Conservation (phyloP, 257 asterid genomes). For the Solanum peruvianum region DNA sequence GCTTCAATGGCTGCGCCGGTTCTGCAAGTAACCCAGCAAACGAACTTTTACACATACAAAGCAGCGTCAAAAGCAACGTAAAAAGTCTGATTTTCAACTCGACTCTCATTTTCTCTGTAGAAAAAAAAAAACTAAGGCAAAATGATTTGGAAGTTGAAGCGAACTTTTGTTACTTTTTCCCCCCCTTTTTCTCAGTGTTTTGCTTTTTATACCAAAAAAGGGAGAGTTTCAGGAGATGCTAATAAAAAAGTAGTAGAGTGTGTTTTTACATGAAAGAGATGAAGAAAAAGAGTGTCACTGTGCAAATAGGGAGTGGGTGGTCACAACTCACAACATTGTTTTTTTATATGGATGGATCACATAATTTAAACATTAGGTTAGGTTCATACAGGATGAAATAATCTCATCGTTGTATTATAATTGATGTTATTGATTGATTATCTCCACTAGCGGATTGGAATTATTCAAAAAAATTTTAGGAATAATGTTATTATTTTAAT, state of each 20-base stretch:
- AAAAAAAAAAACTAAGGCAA: not conserved
- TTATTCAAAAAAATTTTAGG: too few species aligned
- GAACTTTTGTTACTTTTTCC: not conserved
- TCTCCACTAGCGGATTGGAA: not conserved
- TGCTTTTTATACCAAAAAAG: not conserved
- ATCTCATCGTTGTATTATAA: accelerated
- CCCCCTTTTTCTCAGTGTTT: not conserved
- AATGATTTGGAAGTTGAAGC: not conserved
- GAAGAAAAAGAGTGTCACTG: not conserved
- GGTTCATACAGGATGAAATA: not conserved
- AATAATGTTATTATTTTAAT: not conserved
- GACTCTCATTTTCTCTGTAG: not conserved
- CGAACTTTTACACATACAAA: not conserved
- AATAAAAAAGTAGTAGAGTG: not conserved
- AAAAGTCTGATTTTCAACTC: not conserved
- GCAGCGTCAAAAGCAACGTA: not conserved
- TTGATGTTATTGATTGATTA: not conserved
- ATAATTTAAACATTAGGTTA: not conserved
- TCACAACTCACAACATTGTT: not conserved
- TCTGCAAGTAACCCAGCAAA: conserved; percentile 42
- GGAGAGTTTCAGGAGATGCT: not conserved
- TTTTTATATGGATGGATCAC: not conserved
- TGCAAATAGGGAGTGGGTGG: not conserved
- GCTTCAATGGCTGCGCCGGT: conserved; percentile 68
- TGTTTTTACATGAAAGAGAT: not conserved